Base-by-base conservation (phyloP, 1,284 basidiomycete species). In the Trichosporon coremiiforme region DNA sequence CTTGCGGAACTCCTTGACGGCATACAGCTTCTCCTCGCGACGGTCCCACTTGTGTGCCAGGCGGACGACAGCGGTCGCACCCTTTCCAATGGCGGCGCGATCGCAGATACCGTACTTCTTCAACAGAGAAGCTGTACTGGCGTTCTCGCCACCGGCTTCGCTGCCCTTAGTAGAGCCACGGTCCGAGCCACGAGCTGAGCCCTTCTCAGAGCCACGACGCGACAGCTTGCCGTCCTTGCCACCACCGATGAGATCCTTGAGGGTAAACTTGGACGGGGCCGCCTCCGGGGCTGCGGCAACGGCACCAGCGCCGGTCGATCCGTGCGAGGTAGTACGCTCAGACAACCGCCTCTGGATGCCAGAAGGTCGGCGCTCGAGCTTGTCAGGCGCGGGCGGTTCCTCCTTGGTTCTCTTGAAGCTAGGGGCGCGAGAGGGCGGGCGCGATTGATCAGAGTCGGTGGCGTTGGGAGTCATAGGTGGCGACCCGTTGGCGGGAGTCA, bases 1-100 rank as follows among this genome's bases (percentile, higher is more conserved):
- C 84, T 98, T 98, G 70, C 96, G 91, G 87, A 99, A 98, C 85
- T 99, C 96, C 90, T 99, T 99, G 82, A 99, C 93, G 53, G 96
- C 96, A 78, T 98, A 99, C n/a, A 99, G 87, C 85, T 96, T 97
- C 85, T 99, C 97, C 79, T 96, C 95, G 36, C 87, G 89, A 71
- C 95, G 87, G 84, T 99, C 96, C 95, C 96, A 98, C 85, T 98
- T 98, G 86, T 99, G 96, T 41, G 95, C 97, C 2, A 99, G 88
- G 57, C 94, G 87, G 53, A 99, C 97, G 68, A 98, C 94, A 41
- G 93, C 95, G 5, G 96, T 99, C 10, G 96, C 97, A 45, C 96
- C 96, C 83, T 96, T 98, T 64, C 96, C 96, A 76, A 99, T 98
- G 8, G 95, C 94, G 17, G 95, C 89, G 84, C 95, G 94, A 84